These are phyloP conservation scores for Geotrichum carabidarum DNA, from an alignment of 1,139 yeast genomes.

Conservation along the genomic window DNA sequence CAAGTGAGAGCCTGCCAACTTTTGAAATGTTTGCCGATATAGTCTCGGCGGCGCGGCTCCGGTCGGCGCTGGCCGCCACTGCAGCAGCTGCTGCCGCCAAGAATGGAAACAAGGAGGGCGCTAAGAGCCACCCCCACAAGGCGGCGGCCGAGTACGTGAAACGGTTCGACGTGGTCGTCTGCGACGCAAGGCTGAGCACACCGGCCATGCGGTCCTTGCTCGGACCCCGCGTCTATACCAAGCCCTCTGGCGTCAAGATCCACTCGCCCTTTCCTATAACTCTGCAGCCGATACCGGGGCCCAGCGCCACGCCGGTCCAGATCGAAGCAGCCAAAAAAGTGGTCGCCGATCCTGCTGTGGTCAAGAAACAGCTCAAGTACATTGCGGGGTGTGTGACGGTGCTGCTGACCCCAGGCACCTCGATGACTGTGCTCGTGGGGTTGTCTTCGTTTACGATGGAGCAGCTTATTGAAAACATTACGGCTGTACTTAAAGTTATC, in stretches of 20 bases:
- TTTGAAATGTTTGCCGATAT: slow-evolving; percentile 29
- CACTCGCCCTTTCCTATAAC: slow-evolving; percentile 28
- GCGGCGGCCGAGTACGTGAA: slow-evolving; percentile 21
- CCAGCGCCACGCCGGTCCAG: slow-evolving; percentile 21
- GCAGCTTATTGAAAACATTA: slow-evolving; percentile 27
- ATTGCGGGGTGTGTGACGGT: slow-evolving; percentile 27
- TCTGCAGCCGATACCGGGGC: slow-evolving; percentile 19
- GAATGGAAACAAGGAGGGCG: not conserved
- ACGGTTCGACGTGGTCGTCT: slow-evolving; percentile 27
- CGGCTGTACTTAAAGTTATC: slow-evolving; percentile 23
- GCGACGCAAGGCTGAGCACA: slow-evolving; percentile 25
- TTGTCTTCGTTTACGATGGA: slow-evolving; percentile 22
- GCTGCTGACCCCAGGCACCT: slow-evolving; percentile 28
- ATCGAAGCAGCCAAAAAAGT: slow-evolving; percentile 16
- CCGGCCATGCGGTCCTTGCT: slow-evolving; percentile 26
- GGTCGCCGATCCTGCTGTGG: slow-evolving; percentile 25
- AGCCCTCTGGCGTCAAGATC: slow-evolving; percentile 25
- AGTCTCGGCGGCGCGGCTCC: slow-evolving; percentile 27
- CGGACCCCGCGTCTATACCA: slow-evolving; percentile 27
- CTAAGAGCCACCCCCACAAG: slow-evolving; percentile 14
- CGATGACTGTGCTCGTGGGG: slow-evolving; percentile 29
- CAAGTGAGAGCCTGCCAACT: slow-evolving; percentile 22
- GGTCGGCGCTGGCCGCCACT: slow-evolving; percentile 22
- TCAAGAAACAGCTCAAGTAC: slow-evolving; percentile 26
- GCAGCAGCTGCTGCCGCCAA: not conserved